Percentiles rank a stretch among this genome's conserved stretches.
These are phyloP conservation scores for Coriolopsis trogii DNA, from an alignment of 1,284 basidiomycete species.

Conservation along the genomic window DNA sequence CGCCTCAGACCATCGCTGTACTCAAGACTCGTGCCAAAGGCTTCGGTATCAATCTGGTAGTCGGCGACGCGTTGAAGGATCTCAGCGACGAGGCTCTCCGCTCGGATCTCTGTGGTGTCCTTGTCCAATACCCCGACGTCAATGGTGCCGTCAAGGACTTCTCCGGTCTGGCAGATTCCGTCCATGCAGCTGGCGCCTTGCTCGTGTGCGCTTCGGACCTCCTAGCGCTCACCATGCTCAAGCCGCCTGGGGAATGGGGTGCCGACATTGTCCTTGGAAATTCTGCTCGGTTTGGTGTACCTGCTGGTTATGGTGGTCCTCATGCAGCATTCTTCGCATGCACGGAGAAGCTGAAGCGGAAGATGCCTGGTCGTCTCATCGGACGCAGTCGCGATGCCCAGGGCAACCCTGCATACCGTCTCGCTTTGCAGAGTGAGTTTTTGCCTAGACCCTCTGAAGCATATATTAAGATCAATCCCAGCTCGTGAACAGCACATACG, in stretches of 20 bases:
- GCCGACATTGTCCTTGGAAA: conserved; percentile 97
- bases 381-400: conserved; percentile 86
- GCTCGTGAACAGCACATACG: conserved; percentile 97
- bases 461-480: conserved; percentile 31
- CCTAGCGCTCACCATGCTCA: conserved; percentile 90
- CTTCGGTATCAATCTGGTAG: conserved; percentile 82
- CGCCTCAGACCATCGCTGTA: conserved; percentile 88
- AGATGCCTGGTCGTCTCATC: conserved; percentile 96
- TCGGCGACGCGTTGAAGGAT: conserved; percentile 61
- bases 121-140: conserved; percentile 93
- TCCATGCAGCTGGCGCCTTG: conserved; percentile 80
- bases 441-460: not conserved
- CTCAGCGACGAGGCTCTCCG: conserved; percentile 56
- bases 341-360: conserved; percentile 90
- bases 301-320: conserved; percentile 88
- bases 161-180: conserved; percentile 62
- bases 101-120: conserved; percentile 80
- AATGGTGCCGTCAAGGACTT: conserved; percentile 87
- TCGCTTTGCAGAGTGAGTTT: conserved; percentile 88
- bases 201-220: conserved; percentile 91
- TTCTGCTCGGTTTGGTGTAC: conserved; percentile 94
- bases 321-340: conserved; percentile 97
- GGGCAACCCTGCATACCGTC: conserved; percentile 88
- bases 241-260: conserved; percentile 98
- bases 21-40: conserved; percentile 88